phyloP scores from a whole-genome alignment of 2,329 filamentous ascomycete species.

The Scedosporium dehoogii region DNA sequence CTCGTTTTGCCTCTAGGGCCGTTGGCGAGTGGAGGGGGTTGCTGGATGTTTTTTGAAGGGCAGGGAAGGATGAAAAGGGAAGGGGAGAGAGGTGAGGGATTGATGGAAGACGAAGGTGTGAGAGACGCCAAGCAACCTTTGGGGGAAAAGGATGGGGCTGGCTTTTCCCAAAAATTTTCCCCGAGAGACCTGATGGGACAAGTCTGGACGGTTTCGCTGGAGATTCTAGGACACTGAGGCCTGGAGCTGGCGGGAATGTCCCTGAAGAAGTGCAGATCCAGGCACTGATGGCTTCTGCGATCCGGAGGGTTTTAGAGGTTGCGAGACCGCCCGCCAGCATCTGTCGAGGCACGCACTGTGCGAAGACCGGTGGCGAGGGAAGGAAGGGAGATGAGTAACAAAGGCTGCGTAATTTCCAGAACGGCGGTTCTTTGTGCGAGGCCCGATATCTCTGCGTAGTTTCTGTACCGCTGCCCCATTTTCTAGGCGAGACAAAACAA shows the following conservation, averaged over 20 bases:
- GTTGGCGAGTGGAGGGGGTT: conserved; percentile 4
- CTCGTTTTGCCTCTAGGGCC: conserved; percentile 1
- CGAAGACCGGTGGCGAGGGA: neutral
- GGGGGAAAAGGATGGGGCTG: conserved; percentile 16
- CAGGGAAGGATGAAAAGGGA: conserved; percentile 7
- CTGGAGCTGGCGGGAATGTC: neutral
- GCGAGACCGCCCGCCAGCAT: neutral
- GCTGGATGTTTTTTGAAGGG: conserved; percentile 4
- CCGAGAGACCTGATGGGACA: neutral
- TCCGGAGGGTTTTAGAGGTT: neutral
- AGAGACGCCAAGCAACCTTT: conserved; percentile 8
- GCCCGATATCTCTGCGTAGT: neutral
- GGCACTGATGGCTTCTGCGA: neutral
- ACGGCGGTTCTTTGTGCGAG: neutral
- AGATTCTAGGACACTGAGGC: neutral
- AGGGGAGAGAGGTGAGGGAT: conserved; percentile 5
- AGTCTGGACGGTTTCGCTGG: neutral
- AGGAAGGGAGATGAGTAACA: neutral
- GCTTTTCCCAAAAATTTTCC: conserved; percentile 10
- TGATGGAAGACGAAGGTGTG: conserved; percentile 8
- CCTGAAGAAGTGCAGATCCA: neutral
- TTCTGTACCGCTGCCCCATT: conserved; percentile 2
- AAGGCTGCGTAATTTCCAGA: conserved; percentile 5
- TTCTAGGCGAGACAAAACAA: neutral
- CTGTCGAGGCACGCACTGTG: neutral